phyloP scores from a whole-genome alignment of 495 filamentous ascomycete species.

The Aspergillus carlsbadensis region DNA sequence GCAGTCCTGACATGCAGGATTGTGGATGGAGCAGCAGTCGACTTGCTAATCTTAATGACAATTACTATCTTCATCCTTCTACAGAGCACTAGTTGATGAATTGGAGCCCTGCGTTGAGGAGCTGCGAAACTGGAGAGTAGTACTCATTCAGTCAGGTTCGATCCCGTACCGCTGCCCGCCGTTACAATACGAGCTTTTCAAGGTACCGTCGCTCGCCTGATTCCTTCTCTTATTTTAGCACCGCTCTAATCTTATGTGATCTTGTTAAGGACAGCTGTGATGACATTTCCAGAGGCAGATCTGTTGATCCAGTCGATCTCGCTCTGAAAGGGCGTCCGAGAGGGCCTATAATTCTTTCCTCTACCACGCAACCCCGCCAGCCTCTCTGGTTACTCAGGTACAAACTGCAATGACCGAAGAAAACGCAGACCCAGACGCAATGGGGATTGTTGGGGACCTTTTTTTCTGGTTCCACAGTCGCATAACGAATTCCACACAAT shows the following conservation, averaged over 20 bases:
- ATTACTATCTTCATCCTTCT: conserved; percentile 1
- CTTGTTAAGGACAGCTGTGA: neutral
- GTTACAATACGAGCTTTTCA: conserved; percentile 10
- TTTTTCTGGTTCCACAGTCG: conserved; percentile 12
- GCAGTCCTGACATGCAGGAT: conserved; percentile 4
- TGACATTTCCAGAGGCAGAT: neutral
- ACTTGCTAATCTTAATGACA: neutral
- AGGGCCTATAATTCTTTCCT: too few relatives aligned
- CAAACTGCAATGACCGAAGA: neutral
- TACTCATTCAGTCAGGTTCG: conserved; percentile 7
- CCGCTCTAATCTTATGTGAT: neutral
- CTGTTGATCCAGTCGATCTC: conserved; percentile 2
- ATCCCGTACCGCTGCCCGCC: neutral
- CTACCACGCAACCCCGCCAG: neutral
- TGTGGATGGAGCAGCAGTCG: neutral
- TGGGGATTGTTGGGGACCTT: conserved; percentile 5
- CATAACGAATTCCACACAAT: conserved; percentile 11
- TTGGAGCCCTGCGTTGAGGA: neutral
- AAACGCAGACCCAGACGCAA: conserved; percentile 1
- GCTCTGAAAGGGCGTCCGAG: too few relatives aligned
- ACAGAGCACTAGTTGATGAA: conserved; percentile 4
- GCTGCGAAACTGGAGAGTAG: neutral
- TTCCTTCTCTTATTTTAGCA: neutral
- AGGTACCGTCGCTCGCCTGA: neutral
- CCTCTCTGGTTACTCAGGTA: neutral